Conservation (phyloP, 352 stramenopile species). For the Chrysophaeum taylorii region DNA sequence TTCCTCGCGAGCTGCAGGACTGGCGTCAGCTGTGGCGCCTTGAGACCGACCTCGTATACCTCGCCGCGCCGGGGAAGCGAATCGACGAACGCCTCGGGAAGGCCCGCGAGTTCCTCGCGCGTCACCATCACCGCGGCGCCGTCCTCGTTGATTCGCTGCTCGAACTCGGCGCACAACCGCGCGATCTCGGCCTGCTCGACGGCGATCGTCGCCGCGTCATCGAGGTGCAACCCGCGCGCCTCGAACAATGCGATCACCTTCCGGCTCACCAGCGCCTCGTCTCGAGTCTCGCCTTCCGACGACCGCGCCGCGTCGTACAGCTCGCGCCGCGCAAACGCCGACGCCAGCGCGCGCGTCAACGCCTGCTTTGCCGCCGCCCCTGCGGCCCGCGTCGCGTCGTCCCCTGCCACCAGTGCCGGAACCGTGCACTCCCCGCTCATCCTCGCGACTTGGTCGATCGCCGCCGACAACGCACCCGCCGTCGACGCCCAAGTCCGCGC, state of each 20-base stretch:
- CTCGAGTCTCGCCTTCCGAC: not conserved
- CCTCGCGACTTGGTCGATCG: not conserved
- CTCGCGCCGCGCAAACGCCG: not conserved
- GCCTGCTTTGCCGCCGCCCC: slow-evolving; percentile 22
- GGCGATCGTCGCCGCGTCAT: slow-evolving; percentile 10
- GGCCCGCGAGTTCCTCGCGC: slow-evolving; percentile 20
- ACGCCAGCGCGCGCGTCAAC: slow-evolving; percentile 24
- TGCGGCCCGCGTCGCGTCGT: slow-evolving; percentile 11
- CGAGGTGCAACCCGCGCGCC: slow-evolving; percentile 5
- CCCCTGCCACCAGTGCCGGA: not conserved
- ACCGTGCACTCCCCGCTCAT: not conserved
- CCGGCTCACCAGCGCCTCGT: not conserved
- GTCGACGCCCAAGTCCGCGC: too few species aligned
- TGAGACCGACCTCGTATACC: slow-evolving; percentile 17
- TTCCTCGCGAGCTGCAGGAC: slow-evolving; percentile 22
- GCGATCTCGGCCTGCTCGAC: slow-evolving; percentile 16
- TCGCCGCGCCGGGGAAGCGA: slow-evolving; percentile 18
- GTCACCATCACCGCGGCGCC: slow-evolving; percentile 16
- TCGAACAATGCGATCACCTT: not conserved
- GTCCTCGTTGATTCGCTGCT: slow-evolving; percentile 25
- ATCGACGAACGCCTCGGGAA: slow-evolving; percentile 11
- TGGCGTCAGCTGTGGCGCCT: slow-evolving; percentile 22
- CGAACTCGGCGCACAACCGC: slow-evolving; percentile 21
- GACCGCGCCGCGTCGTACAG: slow-evolving; percentile 16
- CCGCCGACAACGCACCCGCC: not conserved